phyloP scores from a whole-genome alignment of 2,329 filamentous ascomycete species.

The Trichoderma brevicompactum region DNA sequence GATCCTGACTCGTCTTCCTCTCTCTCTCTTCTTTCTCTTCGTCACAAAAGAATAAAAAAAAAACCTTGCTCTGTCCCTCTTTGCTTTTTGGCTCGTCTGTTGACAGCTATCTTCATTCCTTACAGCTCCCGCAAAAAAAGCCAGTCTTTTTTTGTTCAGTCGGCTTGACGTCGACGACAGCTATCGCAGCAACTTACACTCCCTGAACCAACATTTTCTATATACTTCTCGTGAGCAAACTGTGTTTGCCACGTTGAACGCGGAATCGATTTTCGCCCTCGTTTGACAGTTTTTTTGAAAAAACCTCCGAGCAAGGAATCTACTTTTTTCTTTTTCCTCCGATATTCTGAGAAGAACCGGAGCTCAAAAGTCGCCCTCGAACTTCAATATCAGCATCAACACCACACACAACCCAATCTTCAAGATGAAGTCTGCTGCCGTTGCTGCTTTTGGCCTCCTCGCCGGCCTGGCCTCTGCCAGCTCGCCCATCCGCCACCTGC shows the following conservation, averaged over 20 bases:
- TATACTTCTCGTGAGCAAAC: constrained; percentile 40
- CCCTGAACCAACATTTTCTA: constrained; percentile 32
- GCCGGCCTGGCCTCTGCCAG: constrained; percentile 29
- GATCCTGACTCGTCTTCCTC: constrained; percentile 14
- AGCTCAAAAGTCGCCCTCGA: too few species aligned
- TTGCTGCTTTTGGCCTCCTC: constrained; percentile 26
- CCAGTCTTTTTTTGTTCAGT: constrained; percentile 38
- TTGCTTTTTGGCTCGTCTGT: constrained; percentile 28
- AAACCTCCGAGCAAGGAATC: constrained; percentile 6
- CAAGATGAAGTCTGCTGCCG: constrained; percentile 28
- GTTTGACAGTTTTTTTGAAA: constrained; percentile 8
- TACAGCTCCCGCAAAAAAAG: constrained; percentile 31
- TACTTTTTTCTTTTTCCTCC: not conserved
- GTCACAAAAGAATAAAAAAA: not conserved
- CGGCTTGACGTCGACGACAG: constrained; percentile 26
- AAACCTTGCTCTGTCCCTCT: constrained; percentile 27
- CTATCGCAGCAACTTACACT: constrained; percentile 16
- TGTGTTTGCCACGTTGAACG: constrained; percentile 39
- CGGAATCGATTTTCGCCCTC: constrained; percentile 43
- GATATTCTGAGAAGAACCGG: not conserved
- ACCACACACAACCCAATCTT: constrained; percentile 3
- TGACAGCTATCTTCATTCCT: constrained; percentile 28
- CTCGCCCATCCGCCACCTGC: constrained; percentile 23
- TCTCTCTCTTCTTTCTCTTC: constrained; percentile 27
- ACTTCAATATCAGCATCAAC: not conserved